These are phyloP conservation scores for Ascomycota sp. DNA, from an alignment of 2,329 filamentous ascomycete species.

Conservation along the genomic window DNA sequence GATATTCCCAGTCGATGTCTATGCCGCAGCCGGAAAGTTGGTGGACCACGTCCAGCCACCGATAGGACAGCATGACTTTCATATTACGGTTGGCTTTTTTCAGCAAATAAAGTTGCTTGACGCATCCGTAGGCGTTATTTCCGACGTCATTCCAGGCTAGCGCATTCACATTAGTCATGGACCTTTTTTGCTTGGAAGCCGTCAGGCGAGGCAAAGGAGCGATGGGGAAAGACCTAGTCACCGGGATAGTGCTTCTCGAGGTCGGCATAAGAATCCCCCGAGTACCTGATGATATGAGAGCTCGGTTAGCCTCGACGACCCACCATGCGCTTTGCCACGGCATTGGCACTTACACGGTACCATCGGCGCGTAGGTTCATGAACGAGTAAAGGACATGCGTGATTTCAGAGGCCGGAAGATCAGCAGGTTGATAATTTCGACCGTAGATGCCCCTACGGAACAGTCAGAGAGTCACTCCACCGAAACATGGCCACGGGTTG, in stretches of 20 bases:
- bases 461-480: neutral
- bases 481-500: neutral
- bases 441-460: conserved; percentile 46
- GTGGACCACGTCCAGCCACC: conserved; percentile 72
- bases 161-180: too few species aligned
- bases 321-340: too few species aligned
- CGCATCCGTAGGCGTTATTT: conserved; percentile 59
- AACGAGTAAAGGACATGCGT: conserved; percentile 70
- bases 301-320: neutral
- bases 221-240: conserved; percentile 29
- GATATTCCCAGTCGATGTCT: conserved; percentile 21
- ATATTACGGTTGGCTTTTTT: conserved; percentile 62
- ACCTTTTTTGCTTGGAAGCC: neutral
- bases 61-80: conserved; percentile 60
- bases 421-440: conserved; percentile 49
- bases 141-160: conserved; percentile 41
- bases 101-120: conserved; percentile 59
- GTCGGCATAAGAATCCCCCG: conserved; percentile 52
- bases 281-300: conserved; percentile 24
- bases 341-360: conserved; percentile 39
- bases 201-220: too few species aligned
- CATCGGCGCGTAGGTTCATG: conserved; percentile 50
- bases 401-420: conserved; percentile 47
- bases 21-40: conserved; percentile 45
- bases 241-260: conserved; percentile 49